Evolutionary conservation across 202 grass and related monocot genomes (phyloP).

Genomic region (Saccharum hybrid): DNA sequence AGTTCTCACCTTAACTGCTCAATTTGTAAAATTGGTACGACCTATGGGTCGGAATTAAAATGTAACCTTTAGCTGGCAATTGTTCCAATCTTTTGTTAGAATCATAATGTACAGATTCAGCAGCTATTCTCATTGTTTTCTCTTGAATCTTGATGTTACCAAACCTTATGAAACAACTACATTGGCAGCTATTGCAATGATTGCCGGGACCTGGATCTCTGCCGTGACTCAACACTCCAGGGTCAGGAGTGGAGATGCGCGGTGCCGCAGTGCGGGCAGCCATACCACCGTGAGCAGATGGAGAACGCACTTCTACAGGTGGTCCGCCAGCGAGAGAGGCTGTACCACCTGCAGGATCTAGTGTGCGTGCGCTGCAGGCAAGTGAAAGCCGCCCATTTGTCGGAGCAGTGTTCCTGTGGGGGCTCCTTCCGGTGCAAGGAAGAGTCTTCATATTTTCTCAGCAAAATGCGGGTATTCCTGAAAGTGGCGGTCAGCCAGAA

Average conservation of each 20-base stretch:
- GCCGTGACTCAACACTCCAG: constrained; percentile 66
- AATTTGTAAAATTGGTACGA: not conserved
- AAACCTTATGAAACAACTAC: constrained; percentile 28
- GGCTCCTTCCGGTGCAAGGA: constrained; percentile 83
- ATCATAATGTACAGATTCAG: not conserved
- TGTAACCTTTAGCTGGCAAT: not conserved
- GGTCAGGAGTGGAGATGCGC: constrained; percentile 75
- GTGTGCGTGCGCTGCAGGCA: constrained; percentile 85
- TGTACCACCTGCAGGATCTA: constrained; percentile 94
- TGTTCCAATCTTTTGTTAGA: constrained; percentile 23
- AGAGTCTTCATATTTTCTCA: constrained; percentile 54
- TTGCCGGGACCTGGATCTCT: constrained; percentile 86
- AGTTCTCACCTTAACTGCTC: not conserved
- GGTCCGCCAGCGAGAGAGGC: constrained; percentile 86
- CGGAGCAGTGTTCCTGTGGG: constrained; percentile 81
- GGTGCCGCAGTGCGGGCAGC: constrained; percentile 69
- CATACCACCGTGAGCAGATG: constrained; percentile 82
- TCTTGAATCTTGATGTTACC: constrained; percentile 1
- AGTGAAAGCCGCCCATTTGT: constrained; percentile 85
- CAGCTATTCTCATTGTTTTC: constrained; percentile 7
- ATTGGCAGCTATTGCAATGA: constrained; percentile 91
- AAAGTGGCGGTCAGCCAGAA: constrained; percentile 63
- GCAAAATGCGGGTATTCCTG: constrained; percentile 81
- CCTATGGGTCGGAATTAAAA: not conserved
- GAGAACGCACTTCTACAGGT: constrained; percentile 86